phyloP scores from a whole-genome alignment of 2,329 filamentous ascomycete species.

The Tolypocladium amazonense region DNA sequence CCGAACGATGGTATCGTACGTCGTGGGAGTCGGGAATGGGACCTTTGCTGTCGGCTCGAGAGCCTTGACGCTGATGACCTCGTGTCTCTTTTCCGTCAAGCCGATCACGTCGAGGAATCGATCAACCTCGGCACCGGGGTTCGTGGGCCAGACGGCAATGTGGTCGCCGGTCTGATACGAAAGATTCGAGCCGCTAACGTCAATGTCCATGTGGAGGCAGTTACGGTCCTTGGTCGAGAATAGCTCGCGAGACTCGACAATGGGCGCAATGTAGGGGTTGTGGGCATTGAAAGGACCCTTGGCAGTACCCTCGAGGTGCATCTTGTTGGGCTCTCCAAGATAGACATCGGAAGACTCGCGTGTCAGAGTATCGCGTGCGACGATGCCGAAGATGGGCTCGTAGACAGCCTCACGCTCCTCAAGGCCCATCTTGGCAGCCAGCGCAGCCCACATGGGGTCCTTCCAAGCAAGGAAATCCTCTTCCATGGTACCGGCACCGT shows the following conservation, averaged over 20 bases:
- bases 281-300: slow-evolving; percentile 93
- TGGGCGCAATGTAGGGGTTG: slow-evolving; percentile 93
- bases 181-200: slow-evolving; percentile 80
- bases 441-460: slow-evolving; percentile 92
- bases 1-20: slow-evolving; percentile 83
- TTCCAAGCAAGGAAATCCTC: slow-evolving; percentile 99
- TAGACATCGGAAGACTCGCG: slow-evolving; percentile 75
- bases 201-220: slow-evolving; percentile 93
- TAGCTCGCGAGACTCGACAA: slow-evolving; percentile 80
- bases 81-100: slow-evolving; percentile 64
- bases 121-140: slow-evolving; percentile 85
- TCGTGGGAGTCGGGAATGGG: slow-evolving; percentile 93
- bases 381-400: slow-evolving; percentile 81
- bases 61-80: slow-evolving; percentile 79
- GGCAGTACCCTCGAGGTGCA: slow-evolving; percentile 74
- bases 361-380: slow-evolving; percentile 62
- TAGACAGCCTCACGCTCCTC: slow-evolving; percentile 95
- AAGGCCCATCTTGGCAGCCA: slow-evolving; percentile 73
- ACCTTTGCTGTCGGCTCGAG: slow-evolving; percentile 94
- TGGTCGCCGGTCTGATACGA: slow-evolving; percentile 95
- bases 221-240: slow-evolving; percentile 86
- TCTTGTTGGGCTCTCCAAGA: slow-evolving; percentile 90
- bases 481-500: slow-evolving; percentile 98
- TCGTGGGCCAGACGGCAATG: slow-evolving; percentile 94
- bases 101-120: slow-evolving; percentile 74